Base-by-base conservation (phyloP, 2,329 filamentous ascomycete species). In the Aspergillus flavus region DNA sequence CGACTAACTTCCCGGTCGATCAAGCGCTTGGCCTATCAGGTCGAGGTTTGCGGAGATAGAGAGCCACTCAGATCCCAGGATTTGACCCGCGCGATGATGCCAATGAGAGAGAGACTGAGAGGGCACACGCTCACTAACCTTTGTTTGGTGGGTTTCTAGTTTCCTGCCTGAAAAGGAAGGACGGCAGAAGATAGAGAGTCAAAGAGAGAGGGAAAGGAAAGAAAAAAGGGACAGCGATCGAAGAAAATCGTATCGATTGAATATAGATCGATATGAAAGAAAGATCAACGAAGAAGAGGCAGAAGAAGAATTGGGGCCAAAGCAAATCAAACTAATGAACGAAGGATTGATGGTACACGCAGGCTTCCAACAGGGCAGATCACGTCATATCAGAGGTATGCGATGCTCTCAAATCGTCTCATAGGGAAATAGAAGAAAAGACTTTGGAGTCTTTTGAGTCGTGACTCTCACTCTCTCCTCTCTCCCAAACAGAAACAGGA, bases 1-100 rank as follows among this genome's bases (percentile, higher is more conserved):
- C 32, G 52, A 39, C 52, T 55, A 39, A 55, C 52, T 55, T 55
- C 52, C 52, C 52, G 52, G 52, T 55, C 52, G 52, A 55, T 55
- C 52, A 55, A 55, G 52, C 52, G 52, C 52, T 34, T 32, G 52
- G 34, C 52, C 52, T 55, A 55, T 55, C 32, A 55, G 52, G 4
- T 34, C 32, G 32, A 39, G 21, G 52, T 26, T 6, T n/a, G 52
- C 52, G 52, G 52, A 55, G 52, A 55, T 55, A 39, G 52, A 39
- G 52, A 55, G 21, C 52, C 52, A 55, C 52, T 55, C 30, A 55
- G 52, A 39, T 39, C 21, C n/a, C 52, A 23, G 52, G 21, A 26
- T 55, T 39, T 21, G 34, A 12, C 52, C 32, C 39, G 39, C 39
- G 52, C 52, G 52, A 55, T 39, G 52, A 55, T 55, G 32, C 52